Base-by-base conservation (phyloP, 805 yeast species). In the Metschnikowia similis region DNA sequence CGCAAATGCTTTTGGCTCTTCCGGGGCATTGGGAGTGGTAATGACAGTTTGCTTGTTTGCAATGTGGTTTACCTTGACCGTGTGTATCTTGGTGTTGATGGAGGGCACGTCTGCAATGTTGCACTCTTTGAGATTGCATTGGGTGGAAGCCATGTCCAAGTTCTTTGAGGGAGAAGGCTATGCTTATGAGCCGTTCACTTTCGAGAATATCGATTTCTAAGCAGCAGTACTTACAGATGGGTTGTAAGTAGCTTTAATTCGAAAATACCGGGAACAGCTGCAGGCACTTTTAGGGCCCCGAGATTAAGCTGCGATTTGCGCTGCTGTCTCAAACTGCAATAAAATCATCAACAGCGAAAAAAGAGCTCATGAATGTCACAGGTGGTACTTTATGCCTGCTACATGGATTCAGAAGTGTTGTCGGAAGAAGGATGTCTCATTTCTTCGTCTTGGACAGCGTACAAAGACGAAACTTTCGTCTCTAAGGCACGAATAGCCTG, bases 21-120 rank as follows among this genome's bases (percentile, higher is more conserved):
- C 77, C 6, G 88, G 88, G 0, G 54, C 71, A 28, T 56, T 65
- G 16, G 89, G 89, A 8, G 79, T 82, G 6, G 50, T 80, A 36
- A 77, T 77, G 77, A 78, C 83, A 1, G 82, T 84, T 16, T 64
- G 80, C 28, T 66, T 85, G 48, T 85, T 85, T 69, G 87, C 82
- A 30, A 78, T 85, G 81, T 85, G 91, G 91, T 85, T 85, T 65
- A 76, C 79, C 6, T 71, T 85, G 57, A 84, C 90, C 0, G 84
- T 83, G 35, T 76, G 82, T 57, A 82, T 85, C 38, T 70, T 85
- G 62, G 90, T 85, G 43, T 72, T 83, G 44, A 85, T 85, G 91
- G 91, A 85, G 68, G 91, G 91, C 49, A 85, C 90, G 0, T 83
- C 89, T n/a, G 90, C 90, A 17, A 85, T 85, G 91, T 72, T 85